phyloP scores from a whole-genome alignment of 1,284 basidiomycete species.

The Sanghuangporus weigelae region DNA sequence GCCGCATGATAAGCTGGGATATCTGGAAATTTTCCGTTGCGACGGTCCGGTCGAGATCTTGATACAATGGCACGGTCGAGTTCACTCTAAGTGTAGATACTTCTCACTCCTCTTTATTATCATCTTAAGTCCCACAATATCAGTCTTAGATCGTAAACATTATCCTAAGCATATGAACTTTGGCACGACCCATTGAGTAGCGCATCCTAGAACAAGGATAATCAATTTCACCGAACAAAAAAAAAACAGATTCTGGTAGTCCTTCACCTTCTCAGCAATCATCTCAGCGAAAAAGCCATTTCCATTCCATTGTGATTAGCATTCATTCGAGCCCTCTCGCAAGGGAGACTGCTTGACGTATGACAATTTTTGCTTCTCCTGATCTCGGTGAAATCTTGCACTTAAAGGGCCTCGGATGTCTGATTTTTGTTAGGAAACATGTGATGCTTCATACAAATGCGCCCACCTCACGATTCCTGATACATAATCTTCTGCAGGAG shows the following conservation, averaged over 20 bases:
- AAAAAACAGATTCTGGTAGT: background rate
- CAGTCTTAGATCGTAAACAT: too few relatives aligned
- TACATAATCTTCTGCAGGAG: slow-evolving; percentile 3
- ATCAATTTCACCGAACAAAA: too few relatives aligned
- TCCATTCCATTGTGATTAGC: background rate
- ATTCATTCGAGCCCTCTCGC: background rate
- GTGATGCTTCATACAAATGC: background rate
- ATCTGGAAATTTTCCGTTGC: too few relatives aligned
- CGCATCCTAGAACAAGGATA: too few relatives aligned
- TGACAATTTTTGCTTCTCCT: background rate
- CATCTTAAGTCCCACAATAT: too few relatives aligned
- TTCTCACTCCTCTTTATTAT: too few relatives aligned
- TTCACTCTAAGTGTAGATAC: too few relatives aligned
- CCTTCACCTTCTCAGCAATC: background rate
- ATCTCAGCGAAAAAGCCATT: background rate
- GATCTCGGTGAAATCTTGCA: background rate
- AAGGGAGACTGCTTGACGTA: background rate
- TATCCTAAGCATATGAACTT: too few relatives aligned
- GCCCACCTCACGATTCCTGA: slow-evolving; percentile 1
- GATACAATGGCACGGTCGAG: too few relatives aligned
- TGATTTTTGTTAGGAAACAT: background rate
- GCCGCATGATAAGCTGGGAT: too few relatives aligned
- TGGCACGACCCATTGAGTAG: background rate
- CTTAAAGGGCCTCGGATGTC: slow-evolving; percentile 2
- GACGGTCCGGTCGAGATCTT: too few relatives aligned